Evolutionary conservation across 768 basidiomycete genomes (phyloP), one percentile per base, ranked within the genome.

Genomic region (Russula foetens): DNA sequence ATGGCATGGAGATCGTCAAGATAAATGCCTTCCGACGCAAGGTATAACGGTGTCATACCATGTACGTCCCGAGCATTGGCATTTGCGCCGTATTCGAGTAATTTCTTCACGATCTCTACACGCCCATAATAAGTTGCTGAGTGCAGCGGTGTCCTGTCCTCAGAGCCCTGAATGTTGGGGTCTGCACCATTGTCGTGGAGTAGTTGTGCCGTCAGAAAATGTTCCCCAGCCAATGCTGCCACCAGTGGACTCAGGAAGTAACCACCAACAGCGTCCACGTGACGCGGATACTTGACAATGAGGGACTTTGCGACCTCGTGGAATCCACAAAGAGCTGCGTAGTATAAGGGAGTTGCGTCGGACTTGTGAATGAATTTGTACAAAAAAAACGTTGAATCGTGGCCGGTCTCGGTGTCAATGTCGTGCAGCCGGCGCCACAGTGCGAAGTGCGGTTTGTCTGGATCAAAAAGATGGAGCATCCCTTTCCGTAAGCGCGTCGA

Each of bases 131-230:
- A 1, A 9, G 26, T 19, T 49, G 47, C 28, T 17, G 28, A 49
- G 29, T 49, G 47, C 11, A 49, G 28, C 31, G 48, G 28, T 3
- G 12, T 49, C 19, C 3, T n/a, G 3, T 17, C 0, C 0, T 3
- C 0, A 2, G 0, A 1, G 28, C 47, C 47, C 5, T 5, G 19
- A n/a, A n/a, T n/a, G n/a, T n/a, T n/a, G n/a, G n/a, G n/a, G n/a
- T n/a, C n/a, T n/a, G n/a, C n/a, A n/a, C 29, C 28, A 5, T 21
- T 49, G 11, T 5, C 14, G n/a, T 0, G n/a, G 3, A 49, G 48
- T n/a, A 21, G 12, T 8, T 29, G 17, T 49, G 41, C 53, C 2
- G 35, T 38, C 23, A 12, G 33, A 6, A 41, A 38, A 24, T 53
- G 39, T 1, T n/a, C n/a, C 52, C 17, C 23, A 11, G 3, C 24